Percentiles rank a stretch among this genome's conserved stretches.
Evolutionary conservation across 805 yeast genomes (phyloP).

Genomic region (Candida odintsovae): DNA sequence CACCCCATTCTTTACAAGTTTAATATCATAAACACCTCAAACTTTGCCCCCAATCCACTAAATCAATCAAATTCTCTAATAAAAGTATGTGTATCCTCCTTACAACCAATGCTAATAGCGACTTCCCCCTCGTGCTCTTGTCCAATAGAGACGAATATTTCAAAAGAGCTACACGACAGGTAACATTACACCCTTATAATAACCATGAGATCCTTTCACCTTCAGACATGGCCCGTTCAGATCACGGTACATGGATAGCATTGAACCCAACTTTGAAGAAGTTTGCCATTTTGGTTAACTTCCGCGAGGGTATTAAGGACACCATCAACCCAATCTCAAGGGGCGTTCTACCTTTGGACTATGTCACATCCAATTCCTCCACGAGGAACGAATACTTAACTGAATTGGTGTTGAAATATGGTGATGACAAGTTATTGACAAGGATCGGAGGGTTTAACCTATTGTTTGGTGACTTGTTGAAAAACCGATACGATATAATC

Average conservation of each 20-base stretch:
- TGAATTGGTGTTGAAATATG: conserved; percentile 13
- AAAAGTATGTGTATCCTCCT: conserved; percentile 70
- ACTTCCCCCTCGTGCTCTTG: conserved; percentile 67
- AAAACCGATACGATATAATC: conserved; percentile 26
- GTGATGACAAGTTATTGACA: conserved; percentile 14
- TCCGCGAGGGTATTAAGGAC: conserved; percentile 41
- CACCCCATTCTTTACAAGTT: too few relatives aligned
- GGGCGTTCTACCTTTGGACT: conserved; percentile 39
- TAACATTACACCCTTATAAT: conserved; percentile 34
- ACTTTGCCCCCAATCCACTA: too few relatives aligned
- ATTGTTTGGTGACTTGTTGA: conserved; percentile 31
- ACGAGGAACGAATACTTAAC: conserved; percentile 19
- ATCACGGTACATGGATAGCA: conserved; percentile 93
- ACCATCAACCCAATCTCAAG: conserved; percentile 32
- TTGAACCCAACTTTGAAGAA: conserved; percentile 46
- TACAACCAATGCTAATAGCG: conserved; percentile 61
- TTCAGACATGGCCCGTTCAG: conserved; percentile 61
- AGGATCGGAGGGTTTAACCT: conserved; percentile 29
- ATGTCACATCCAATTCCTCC: conserved; percentile 24
- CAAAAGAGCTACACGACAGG: conserved; percentile 62
- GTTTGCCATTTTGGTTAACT: conserved; percentile 72
- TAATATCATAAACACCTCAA: too few relatives aligned
- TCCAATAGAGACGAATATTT: conserved; percentile 89
- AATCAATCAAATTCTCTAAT: too few relatives aligned
- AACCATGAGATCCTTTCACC: conserved; percentile 50